These are phyloP conservation scores for Vanrija sp. DNA, from an alignment of 1,284 basidiomycete species.

Conservation along the genomic window DNA sequence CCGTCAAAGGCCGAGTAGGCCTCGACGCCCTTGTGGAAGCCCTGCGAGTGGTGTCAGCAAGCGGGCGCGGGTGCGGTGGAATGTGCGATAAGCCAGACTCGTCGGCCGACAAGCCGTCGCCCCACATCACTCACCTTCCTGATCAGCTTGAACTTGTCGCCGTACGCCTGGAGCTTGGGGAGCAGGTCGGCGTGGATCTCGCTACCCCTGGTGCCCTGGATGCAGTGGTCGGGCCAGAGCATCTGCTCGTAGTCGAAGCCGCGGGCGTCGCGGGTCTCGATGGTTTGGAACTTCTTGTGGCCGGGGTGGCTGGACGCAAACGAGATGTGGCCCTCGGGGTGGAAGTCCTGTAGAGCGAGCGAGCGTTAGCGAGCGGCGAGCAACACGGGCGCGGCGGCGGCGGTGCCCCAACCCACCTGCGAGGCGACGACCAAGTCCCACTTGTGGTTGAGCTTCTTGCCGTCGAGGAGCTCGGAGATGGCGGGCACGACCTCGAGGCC, in stretches of 20 bases:
- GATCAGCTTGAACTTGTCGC: slow-evolving; percentile 27
- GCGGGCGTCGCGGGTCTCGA: slow-evolving; percentile 40
- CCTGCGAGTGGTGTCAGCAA: slow-evolving; percentile 35
- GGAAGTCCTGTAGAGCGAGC: slow-evolving; percentile 45
- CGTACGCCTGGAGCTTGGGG: slow-evolving; percentile 17
- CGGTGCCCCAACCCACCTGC: slow-evolving; percentile 39
- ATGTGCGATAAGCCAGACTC: background rate
- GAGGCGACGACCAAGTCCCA: slow-evolving; percentile 56
- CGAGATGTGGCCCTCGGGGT: slow-evolving; percentile 60
- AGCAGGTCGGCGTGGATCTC: slow-evolving; percentile 33
- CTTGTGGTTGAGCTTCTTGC: slow-evolving; percentile 44
- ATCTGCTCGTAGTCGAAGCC: slow-evolving; percentile 36
- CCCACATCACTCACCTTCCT: slow-evolving; percentile 35
- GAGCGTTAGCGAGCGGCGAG: background rate
- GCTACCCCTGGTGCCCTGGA: slow-evolving; percentile 35
- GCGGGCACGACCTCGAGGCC: slow-evolving; percentile 53
- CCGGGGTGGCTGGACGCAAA: slow-evolving; percentile 58
- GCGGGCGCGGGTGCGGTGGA: too few species aligned
- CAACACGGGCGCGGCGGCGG: background rate
- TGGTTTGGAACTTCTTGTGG: slow-evolving; percentile 50
- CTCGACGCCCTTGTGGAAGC: slow-evolving; percentile 52
- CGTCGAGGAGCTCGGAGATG: slow-evolving; percentile 53
- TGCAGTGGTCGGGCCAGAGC: slow-evolving; percentile 60
- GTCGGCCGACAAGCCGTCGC: background rate
- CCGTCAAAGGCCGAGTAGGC: slow-evolving; percentile 56